Evolutionary conservation across 129 eudicot genomes (phyloP).

Genomic region (Flaveria trinervia): DNA sequence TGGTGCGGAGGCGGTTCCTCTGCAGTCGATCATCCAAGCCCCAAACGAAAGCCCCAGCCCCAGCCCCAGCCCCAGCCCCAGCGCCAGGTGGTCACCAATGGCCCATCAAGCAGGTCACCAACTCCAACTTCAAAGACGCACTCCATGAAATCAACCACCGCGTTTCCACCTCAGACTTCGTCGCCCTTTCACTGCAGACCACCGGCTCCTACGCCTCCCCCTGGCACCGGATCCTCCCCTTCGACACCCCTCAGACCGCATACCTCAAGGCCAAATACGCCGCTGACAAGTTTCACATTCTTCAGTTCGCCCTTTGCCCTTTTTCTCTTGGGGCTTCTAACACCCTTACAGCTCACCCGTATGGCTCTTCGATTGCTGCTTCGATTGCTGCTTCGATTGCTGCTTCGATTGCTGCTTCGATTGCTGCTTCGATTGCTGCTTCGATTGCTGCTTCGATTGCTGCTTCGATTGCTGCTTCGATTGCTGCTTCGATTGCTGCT

Average conservation of each 20-base stretch:
- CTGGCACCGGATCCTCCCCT: conserved; percentile 70
- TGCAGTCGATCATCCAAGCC: too few relatives aligned
- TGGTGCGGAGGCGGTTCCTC: too few relatives aligned
- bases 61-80: too few relatives aligned
- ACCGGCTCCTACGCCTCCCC: conserved; percentile 75
- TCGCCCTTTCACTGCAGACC: conserved; percentile 69
- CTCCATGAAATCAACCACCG: conserved; percentile 46
- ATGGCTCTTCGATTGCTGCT: conserved; percentile 17
- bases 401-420: too few relatives aligned
- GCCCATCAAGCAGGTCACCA: conserved; percentile 70
- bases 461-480: too few relatives aligned
- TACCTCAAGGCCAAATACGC: conserved; percentile 73
- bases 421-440: too few relatives aligned
- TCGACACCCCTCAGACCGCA: conserved; percentile 71
- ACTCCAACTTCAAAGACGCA: conserved; percentile 62
- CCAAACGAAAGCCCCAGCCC: too few relatives aligned
- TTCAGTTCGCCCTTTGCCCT: conserved; percentile 96
- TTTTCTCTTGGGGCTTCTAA: conserved; percentile 61
- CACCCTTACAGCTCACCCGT: conserved; percentile 80
- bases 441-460: too few relatives aligned
- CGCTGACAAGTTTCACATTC: conserved; percentile 76
- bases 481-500: too few relatives aligned
- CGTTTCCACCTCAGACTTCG: conserved; percentile 60
- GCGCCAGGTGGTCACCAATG: conserved; percentile 30
- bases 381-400: too few relatives aligned